phyloP scores from a whole-genome alignment of 768 basidiomycete genomes.

The Trametes cubensis region DNA sequence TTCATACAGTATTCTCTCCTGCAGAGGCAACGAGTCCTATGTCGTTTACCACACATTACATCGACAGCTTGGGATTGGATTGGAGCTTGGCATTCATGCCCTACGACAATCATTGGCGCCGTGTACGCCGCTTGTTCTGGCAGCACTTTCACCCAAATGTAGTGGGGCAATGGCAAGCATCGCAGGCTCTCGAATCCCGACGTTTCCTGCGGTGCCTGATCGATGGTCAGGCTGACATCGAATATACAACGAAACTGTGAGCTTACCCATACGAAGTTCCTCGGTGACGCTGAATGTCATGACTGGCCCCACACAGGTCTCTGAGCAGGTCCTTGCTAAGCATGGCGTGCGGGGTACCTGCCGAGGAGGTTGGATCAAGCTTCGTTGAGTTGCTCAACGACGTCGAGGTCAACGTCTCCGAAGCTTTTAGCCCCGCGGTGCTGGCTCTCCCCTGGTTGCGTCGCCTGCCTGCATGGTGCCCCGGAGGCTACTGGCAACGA shows the following conservation, averaged over 20 bases:
- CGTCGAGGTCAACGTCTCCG: not conserved
- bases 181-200: not conserved
- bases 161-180: not conserved
- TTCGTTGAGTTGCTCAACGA: not conserved
- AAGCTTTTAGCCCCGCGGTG: not conserved
- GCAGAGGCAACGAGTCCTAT: too few relatives aligned
- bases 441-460: constrained; percentile 18
- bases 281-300: not conserved
- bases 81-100: constrained; percentile 8
- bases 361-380: not conserved
- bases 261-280: not conserved
- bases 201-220: not conserved
- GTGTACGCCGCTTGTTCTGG: constrained; percentile 7
- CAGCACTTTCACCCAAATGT: constrained; percentile 1
- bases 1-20: too few relatives aligned
- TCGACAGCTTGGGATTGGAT: constrained; percentile 2
- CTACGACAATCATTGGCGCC: constrained; percentile 10
- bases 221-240: not conserved
- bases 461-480: constrained; percentile 62
- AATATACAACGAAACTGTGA: constrained; percentile 1
- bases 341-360: not conserved
- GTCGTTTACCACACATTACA: too few relatives aligned
- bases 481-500: constrained; percentile 61
- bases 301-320: not conserved
- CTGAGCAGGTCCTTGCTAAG: not conserved